Evolutionary conservation across 2,329 filamentous ascomycete genomes (phyloP).

Genomic region (Colletotrichum lupini): DNA sequence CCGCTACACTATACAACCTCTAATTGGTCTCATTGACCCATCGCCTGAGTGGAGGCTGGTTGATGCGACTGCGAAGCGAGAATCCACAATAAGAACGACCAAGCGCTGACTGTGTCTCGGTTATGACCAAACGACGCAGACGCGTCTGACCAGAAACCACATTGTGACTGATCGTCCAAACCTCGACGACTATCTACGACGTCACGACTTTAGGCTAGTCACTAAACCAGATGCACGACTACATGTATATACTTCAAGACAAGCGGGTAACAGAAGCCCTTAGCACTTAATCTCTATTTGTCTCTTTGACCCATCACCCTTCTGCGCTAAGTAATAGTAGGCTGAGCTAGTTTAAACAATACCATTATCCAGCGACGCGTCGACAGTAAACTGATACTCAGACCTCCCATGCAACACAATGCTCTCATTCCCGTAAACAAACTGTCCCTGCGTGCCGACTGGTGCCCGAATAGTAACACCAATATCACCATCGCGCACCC

Average conservation of each 20-base stretch:
- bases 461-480: constrained; percentile 34
- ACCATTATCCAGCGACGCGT: constrained; percentile 6
- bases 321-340: too few species aligned
- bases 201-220: neutral
- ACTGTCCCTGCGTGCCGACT: constrained; percentile 20
- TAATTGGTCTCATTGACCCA: neutral
- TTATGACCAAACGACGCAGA: neutral
- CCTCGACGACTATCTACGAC: neutral
- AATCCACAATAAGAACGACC: constrained; percentile 23
- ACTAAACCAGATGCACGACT: too few species aligned
- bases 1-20: constrained; percentile 35
- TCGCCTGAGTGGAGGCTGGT: constrained; percentile 18
- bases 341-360: neutral
- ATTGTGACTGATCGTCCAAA: neutral
- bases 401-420: constrained; percentile 19
- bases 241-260: neutral
- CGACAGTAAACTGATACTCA: constrained; percentile 28
- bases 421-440: constrained; percentile 20
- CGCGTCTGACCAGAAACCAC: neutral
- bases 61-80: neutral
- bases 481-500: constrained; percentile 9
- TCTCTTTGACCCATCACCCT: too few species aligned
- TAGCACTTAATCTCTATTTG: too few species aligned
- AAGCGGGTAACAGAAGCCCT: too few species aligned
- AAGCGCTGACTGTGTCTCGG: neutral